Conservation (phyloP, 805 yeast genomes). For the Cyberlindnera misumaiensis region DNA sequence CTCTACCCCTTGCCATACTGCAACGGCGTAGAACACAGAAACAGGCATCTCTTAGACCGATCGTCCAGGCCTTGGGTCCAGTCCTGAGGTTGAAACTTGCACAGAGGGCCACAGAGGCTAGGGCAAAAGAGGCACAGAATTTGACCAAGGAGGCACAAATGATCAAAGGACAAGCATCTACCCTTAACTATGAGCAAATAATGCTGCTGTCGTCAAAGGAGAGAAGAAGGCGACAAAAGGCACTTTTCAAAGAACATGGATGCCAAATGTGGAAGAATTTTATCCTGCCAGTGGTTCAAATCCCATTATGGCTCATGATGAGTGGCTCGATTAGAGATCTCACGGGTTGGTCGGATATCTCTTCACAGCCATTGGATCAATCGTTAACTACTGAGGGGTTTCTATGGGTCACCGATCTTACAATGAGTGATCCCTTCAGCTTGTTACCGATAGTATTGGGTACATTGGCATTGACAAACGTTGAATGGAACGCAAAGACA, state of each 20-base stretch:
- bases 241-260: constrained; percentile 54
- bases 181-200: constrained; percentile 73
- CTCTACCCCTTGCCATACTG: constrained; percentile 70
- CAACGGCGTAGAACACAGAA: constrained; percentile 64
- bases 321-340: constrained; percentile 68
- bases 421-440: constrained; percentile 53
- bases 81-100: constrained; percentile 52
- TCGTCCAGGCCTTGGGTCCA: constrained; percentile 70
- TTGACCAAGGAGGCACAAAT: constrained; percentile 11
- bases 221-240: constrained; percentile 64
- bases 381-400: constrained; percentile 47
- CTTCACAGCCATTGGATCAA: constrained; percentile 40
- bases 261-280: constrained; percentile 80
- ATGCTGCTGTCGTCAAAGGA: constrained; percentile 70
- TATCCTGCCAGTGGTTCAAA: constrained; percentile 69
- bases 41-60: constrained; percentile 66
- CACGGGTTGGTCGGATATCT: constrained; percentile 45
- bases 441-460: constrained; percentile 71
- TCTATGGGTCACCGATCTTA: constrained; percentile 55
- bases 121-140: constrained; percentile 23
- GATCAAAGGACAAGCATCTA: constrained; percentile 20
- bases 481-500: constrained; percentile 76
- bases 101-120: constrained; percentile 22
- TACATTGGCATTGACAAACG: constrained; percentile 60
- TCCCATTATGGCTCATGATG: constrained; percentile 82